phyloP scores from a whole-genome alignment of 768 basidiomycete species.

The Tylopilus rubrobrunneus region DNA sequence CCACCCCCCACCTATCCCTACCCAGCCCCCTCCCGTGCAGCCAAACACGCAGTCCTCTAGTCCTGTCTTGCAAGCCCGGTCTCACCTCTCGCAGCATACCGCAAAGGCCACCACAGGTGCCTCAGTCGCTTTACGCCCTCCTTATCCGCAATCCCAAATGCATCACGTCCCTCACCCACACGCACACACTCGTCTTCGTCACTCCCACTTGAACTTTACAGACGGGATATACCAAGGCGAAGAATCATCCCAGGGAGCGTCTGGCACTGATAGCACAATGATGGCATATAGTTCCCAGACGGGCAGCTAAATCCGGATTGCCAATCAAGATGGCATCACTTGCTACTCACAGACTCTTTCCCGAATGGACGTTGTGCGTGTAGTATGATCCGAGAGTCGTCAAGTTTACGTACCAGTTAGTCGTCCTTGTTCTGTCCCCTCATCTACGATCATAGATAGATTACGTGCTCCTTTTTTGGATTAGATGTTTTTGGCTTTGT shows the following conservation, averaged over 20 bases:
- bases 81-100: conserved; percentile 22
- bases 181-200: conserved; percentile 71
- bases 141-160: conserved; percentile 60
- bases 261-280: conserved; percentile 40
- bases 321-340: not conserved
- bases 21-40: conserved; percentile 22
- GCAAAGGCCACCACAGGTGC: conserved; percentile 33
- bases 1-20: conserved; percentile 16
- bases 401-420: conserved; percentile 19
- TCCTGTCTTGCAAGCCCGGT: conserved; percentile 11
- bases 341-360: not conserved
- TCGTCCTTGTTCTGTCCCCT: conserved; percentile 18
- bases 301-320: conserved; percentile 15
- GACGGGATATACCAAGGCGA: conserved; percentile 35
- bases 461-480: conserved; percentile 14
- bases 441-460: conserved; percentile 29
- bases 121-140: conserved; percentile 51
- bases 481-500: conserved; percentile 23
- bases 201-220: conserved; percentile 49
- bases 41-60: conserved; percentile 19
- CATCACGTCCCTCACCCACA: conserved; percentile 81
- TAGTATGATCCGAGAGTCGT: conserved; percentile 6
- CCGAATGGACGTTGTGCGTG: conserved; percentile 6
- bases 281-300: conserved; percentile 43
- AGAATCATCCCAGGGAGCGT: conserved; percentile 24